phyloP scores from a whole-genome alignment of 768 basidiomycete genomes.

The Bullera alba region DNA sequence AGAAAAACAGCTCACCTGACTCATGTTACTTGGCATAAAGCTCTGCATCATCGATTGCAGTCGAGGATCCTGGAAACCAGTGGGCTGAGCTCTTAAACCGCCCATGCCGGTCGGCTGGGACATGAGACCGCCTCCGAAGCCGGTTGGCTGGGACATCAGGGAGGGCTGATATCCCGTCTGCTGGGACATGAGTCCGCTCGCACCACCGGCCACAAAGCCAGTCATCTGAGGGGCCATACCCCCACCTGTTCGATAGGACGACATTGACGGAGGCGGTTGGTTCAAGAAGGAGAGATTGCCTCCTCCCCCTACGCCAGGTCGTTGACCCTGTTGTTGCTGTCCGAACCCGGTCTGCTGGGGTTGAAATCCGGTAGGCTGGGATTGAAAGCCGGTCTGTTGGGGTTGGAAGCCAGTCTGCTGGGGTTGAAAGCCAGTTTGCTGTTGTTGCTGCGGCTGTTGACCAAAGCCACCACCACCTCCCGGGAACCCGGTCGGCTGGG shows the following conservation, averaged over 20 bases:
- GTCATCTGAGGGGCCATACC: constrained; percentile 58
- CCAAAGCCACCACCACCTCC: background rate
- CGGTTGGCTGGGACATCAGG: constrained; percentile 30
- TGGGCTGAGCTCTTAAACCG: constrained; percentile 35
- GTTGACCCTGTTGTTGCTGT: constrained; percentile 21
- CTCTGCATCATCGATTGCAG: constrained; percentile 82
- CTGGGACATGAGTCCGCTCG: constrained; percentile 34
- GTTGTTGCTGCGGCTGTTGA: background rate
- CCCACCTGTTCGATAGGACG: background rate
- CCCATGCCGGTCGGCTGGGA: constrained; percentile 18
- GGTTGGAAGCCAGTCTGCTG: constrained; percentile 18
- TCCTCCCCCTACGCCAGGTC: constrained; percentile 9
- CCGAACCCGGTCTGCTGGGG: constrained; percentile 15
- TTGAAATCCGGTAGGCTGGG: background rate
- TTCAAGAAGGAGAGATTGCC: constrained; percentile 30
- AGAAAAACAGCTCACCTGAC: constrained; percentile 29
- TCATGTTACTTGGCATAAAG: constrained; percentile 66
- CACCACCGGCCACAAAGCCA: constrained; percentile 49
- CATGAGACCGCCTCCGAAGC: constrained; percentile 4
- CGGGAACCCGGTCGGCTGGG: constrained; percentile 19
- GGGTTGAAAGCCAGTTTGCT: background rate
- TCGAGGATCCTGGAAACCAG: constrained; percentile 56
- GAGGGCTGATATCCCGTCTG: constrained; percentile 23
- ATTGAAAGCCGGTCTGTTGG: constrained; percentile 8
- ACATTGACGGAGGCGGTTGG: constrained; percentile 30